phyloP scores from a whole-genome alignment of 148 eudicot species.

The Talinum fruticosum region DNA sequence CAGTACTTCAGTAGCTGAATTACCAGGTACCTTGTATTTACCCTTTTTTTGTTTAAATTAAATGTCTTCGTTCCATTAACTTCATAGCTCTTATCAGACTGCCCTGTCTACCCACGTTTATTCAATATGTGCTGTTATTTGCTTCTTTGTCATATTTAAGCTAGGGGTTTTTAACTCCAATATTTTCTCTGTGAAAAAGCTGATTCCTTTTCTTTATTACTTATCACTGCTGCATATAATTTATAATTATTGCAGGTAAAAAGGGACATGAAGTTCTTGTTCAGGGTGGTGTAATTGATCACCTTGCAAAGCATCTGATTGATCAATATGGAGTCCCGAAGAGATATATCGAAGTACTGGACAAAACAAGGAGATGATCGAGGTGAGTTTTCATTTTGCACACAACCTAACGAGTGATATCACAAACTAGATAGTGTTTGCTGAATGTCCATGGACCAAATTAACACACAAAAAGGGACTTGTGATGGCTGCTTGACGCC shows the following conservation, averaged over 20 bases:
- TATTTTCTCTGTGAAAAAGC: neutral
- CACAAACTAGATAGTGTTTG: neutral
- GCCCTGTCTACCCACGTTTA: too few species aligned
- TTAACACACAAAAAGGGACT: neutral
- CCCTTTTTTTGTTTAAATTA: neutral
- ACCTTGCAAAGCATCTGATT: constrained; percentile 85
- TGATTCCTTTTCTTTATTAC: neutral
- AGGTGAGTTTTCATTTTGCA: constrained; percentile 32
- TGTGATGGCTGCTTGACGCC: neutral
- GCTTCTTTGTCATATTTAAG: neutral
- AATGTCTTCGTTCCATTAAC: neutral
- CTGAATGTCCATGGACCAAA: neutral
- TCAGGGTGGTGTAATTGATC: constrained; percentile 94
- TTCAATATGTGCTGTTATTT: too few species aligned
- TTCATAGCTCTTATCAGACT: neutral
- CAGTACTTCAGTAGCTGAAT: constrained; percentile 83
- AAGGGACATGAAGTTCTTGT: constrained; percentile 90
- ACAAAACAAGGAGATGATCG: constrained; percentile 73
- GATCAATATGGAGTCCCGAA: constrained; percentile 90
- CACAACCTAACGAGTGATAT: neutral
- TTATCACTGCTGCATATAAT: neutral
- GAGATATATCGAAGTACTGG: constrained; percentile 85
- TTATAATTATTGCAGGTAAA: constrained; percentile 54
- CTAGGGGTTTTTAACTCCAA: neutral
- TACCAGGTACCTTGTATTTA: constrained; percentile 14